Evolutionary conservation across 768 basidiomycete genomes (phyloP), one percentile per base, ranked within the genome.

Genomic region (Tephrocybe rancida): DNA sequence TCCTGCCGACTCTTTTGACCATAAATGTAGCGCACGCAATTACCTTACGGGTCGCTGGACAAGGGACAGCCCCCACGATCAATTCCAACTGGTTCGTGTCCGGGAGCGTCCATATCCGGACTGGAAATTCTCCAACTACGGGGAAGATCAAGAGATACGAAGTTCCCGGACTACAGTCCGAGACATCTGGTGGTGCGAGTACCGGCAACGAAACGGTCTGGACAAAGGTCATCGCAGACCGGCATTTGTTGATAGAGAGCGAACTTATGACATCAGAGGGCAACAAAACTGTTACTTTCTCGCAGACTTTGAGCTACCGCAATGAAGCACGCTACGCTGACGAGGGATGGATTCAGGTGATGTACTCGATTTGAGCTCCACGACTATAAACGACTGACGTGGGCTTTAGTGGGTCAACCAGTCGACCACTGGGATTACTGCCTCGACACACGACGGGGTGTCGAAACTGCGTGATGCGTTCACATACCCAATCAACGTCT

Each of bases 261-360:
- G 68, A 78, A 48, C 71, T 86, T 48, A 54, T 72, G 1, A 77
- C 77, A 35, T 80, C 83, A 14, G 80, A 83, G 35, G 68, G 70
- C 37, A 64, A 48, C 48, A 84, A 71, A 38, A 56, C 65, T 1
- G 82, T 85, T 5, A 63, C 69, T 7, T 84, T 82, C 65, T 56
- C 73, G 30, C 86, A 87, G 65, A 64, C 68, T 13, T 62, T 85
- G 54, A 25, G 66, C 30, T 86, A 74, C 58, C 65, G 64, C 41
- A 86, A 86, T 57, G 71, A 69, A 8, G 83, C 84, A 55, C 69
- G 70, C 44, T 86, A 82, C 57, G 64, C 74, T 32, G 61, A 84
- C 49, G 60, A 79, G 44, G 63, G 74, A 5, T 70, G 66, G 70
- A 44, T 69, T 11, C 67, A 69, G 63, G 68, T 69, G 52, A 25